phyloP scores from a whole-genome alignment of 805 yeast genomes.

The Millerago galiae region DNA sequence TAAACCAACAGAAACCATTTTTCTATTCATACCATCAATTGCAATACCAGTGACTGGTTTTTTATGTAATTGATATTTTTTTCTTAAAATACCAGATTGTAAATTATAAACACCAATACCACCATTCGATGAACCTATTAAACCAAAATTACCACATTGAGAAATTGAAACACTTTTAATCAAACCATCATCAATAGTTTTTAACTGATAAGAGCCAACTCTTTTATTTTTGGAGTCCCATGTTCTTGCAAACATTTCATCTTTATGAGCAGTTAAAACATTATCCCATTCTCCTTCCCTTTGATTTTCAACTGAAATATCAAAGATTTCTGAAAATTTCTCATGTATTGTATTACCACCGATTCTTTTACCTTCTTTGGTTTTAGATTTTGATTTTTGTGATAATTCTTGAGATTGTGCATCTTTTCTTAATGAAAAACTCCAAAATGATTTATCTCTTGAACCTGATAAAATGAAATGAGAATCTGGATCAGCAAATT shows the following conservation, averaged over 20 bases:
- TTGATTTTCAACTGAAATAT: slow-evolving; percentile 65
- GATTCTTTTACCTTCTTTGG: slow-evolving; percentile 38
- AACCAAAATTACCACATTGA: slow-evolving; percentile 91
- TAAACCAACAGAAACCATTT: slow-evolving; percentile 79
- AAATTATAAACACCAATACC: slow-evolving; percentile 80
- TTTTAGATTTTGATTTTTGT: slow-evolving; percentile 50
- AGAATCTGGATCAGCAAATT: slow-evolving; percentile 72
- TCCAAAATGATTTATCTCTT: slow-evolving; percentile 82
- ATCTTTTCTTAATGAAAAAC: slow-evolving; percentile 87
- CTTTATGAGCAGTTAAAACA: slow-evolving; percentile 80
- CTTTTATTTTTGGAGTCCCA: slow-evolving; percentile 81
- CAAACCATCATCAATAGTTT: slow-evolving; percentile 70
- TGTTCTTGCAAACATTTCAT: slow-evolving; percentile 77
- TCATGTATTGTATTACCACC: slow-evolving; percentile 58
- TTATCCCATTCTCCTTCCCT: slow-evolving; percentile 93
- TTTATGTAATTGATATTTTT: slow-evolving; percentile 62
- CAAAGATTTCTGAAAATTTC: slow-evolving; percentile 70
- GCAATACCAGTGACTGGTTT: slow-evolving; percentile 84
- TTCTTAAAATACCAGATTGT: slow-evolving; percentile 83
- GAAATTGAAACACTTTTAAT: slow-evolving; percentile 76
- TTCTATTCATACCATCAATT: slow-evolving; percentile 83
- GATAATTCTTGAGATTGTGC: slow-evolving; percentile 94
- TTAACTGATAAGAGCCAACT: slow-evolving; percentile 66
- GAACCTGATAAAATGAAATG: slow-evolving; percentile 87
- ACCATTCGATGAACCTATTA: slow-evolving; percentile 86